Conservation (phyloP, 192 early-diverging fungal species). For the Blastocladiella britannica region DNA sequence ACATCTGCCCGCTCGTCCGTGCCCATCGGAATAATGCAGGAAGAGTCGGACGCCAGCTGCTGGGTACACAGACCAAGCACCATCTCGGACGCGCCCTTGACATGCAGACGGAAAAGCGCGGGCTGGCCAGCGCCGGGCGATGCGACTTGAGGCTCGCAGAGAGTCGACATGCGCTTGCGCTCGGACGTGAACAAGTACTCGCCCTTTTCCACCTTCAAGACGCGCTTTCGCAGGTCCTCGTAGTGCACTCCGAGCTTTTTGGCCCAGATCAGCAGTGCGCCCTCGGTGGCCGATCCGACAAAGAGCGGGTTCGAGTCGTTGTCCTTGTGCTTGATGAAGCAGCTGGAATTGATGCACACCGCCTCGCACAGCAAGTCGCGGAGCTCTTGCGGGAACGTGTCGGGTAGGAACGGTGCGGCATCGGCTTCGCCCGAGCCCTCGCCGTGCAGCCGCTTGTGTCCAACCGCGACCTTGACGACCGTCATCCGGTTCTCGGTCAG, state of each 20-base stretch:
- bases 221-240: slow-evolving; percentile 12
- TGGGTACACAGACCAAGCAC: slow-evolving; percentile 28
- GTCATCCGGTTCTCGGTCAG: slow-evolving; percentile 42
- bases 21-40: slow-evolving; percentile 7
- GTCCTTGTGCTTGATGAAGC: slow-evolving; percentile 29
- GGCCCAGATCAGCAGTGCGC: slow-evolving; percentile 26
- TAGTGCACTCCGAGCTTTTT: slow-evolving; percentile 24
- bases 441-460: slow-evolving; percentile 21
- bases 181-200: slow-evolving; percentile 34
- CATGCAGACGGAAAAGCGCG: slow-evolving; percentile 21
- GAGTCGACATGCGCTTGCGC: slow-evolving; percentile 32
- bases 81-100: slow-evolving; percentile 38
- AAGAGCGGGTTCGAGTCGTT: slow-evolving; percentile 13
- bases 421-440: slow-evolving; percentile 29
- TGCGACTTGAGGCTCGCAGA: slow-evolving; percentile 11
- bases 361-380: slow-evolving; percentile 18
- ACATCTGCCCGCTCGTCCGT: slow-evolving; percentile 10
- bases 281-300: slow-evolving; percentile 37
- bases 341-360: slow-evolving; percentile 29
- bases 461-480: slow-evolving; percentile 24
- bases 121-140: slow-evolving; percentile 1
- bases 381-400: slow-evolving; percentile 13
- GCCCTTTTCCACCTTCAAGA: slow-evolving; percentile 24
- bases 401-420: slow-evolving; percentile 12
- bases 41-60: slow-evolving; percentile 15